phyloP scores from a whole-genome alignment of 805 yeast genomes.

The Sugiyamaella floridensis region DNA sequence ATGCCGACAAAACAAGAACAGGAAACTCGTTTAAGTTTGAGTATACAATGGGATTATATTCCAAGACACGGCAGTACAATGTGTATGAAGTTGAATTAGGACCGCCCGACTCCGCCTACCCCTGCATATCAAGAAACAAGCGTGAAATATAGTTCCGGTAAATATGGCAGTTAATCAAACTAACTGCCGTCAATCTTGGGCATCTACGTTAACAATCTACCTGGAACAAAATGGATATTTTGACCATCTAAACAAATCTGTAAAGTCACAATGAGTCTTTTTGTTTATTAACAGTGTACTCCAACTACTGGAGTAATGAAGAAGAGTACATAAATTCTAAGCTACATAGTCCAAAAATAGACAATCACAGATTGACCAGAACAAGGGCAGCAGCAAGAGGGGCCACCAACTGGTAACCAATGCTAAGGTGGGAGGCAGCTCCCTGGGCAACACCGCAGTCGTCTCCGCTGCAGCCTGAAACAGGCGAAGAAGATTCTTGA shows the following conservation, averaged over 20 bases:
- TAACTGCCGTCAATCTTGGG: background rate
- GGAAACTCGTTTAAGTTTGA: too few relatives aligned
- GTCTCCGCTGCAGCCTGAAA: background rate
- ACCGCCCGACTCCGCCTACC: background rate
- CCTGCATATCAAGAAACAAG: background rate
- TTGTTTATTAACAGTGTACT: background rate
- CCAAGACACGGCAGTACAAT: background rate
- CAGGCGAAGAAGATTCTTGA: conserved; percentile 1
- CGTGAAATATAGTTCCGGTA: background rate
- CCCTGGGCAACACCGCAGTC: background rate
- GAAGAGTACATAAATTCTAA: background rate
- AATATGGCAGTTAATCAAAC: background rate
- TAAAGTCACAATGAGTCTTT: background rate
- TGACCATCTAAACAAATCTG: too few relatives aligned
- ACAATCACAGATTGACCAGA: background rate
- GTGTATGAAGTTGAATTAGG: background rate
- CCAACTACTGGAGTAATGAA: background rate
- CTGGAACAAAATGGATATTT: too few relatives aligned
- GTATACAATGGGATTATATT: too few relatives aligned
- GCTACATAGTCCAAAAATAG: background rate
- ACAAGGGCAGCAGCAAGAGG: background rate
- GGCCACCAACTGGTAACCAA: background rate
- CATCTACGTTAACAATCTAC: background rate
- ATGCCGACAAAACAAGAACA: too few relatives aligned
- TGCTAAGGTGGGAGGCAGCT: background rate